phyloP scores from a whole-genome alignment of 129 eudicot species.

The Heracleum sosnowskyi region DNA sequence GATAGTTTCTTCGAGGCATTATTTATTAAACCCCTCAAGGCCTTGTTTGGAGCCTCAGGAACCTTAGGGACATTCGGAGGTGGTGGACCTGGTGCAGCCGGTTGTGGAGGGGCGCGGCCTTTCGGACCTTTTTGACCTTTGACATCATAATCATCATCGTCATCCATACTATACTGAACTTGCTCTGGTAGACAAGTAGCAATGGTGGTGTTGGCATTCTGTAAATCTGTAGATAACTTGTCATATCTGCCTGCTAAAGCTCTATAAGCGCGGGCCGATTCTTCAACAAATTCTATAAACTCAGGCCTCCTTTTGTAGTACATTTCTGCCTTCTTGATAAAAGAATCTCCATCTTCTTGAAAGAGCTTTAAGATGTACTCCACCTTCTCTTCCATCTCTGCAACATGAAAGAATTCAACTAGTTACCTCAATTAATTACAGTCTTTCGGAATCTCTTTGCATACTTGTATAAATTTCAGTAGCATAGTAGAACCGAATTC shows the following conservation, averaged over 20 bases:
- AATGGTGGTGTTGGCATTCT: constrained; percentile 84
- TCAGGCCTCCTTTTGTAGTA: constrained; percentile 90
- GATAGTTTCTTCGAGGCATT: constrained; percentile 29
- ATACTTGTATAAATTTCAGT: no score
- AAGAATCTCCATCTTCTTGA: constrained; percentile 88
- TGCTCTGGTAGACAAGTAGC: constrained; percentile 78
- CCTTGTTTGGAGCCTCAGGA: constrained; percentile 43
- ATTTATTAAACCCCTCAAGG: constrained; percentile 33
- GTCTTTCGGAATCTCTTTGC: no score
- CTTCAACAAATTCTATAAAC: constrained; percentile 68
- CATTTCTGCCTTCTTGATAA: constrained; percentile 93
- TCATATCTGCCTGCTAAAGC: constrained; percentile 80
- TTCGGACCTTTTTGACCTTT: constrained; percentile 13
- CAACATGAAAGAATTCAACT: constrained; percentile 11
- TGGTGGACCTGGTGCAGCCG: constrained; percentile 11
- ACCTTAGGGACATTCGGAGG: constrained; percentile 29
- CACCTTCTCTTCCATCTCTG: constrained; percentile 92
- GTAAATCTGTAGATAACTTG: constrained; percentile 64
- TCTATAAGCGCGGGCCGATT: constrained; percentile 55
- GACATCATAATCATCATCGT: constrained; percentile 57
- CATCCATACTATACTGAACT: constrained; percentile 45
- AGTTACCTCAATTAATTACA: no score
- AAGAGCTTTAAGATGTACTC: constrained; percentile 57
- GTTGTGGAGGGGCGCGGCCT: constrained; percentile 14
- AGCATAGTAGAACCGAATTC: no score